Evolutionary conservation across 2,329 filamentous ascomycete genomes (phyloP), one percentile per base, ranked within the genome.

Genomic region (Ceratocystis destructans): DNA sequence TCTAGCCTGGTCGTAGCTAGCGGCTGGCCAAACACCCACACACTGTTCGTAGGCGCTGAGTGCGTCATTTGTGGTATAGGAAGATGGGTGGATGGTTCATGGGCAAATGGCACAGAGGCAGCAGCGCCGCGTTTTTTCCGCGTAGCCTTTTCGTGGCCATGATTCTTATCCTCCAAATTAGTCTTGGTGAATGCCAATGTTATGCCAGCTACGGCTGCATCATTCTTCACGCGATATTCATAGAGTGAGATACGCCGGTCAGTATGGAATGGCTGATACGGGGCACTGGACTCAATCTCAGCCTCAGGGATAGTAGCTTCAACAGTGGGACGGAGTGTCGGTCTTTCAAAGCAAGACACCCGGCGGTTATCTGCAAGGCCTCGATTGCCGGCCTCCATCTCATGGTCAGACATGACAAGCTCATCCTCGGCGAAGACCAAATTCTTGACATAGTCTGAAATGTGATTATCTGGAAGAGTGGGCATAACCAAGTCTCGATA

Each of bases 181-280:
- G 75, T 72, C 22, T 78, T 75, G 2, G 76, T 37, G 6, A 44
- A 59, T 17, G 15, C 55, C 6, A n/a, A 33, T n/a, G 28, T 33
- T 3, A 37, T n/a, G 28, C 28, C n/a, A 5, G 55, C 17, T 31
- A 59, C 8, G 55, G 28, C n/a, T 20, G 55, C 12, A 10, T 41
- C 37, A 41, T 41, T 37, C 15, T 59, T 59, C 55, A 22, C 44
- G 50, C 31, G 25, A n/a, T 87, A 89, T 53, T 90, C 82, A 70
- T 86, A 88, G 33, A 96, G 79, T n/a, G 82, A 84, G 57, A 97
- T 89, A 2, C 93, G 85, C 65, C 85, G 83, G 72, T 97, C 92
- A 0, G 92, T 94, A 74, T 97, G 93, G 77, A 97, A 96, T 0
- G 94, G 93, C 72, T 96, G 92, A 71, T 96, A 97, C 1, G 93